These are phyloP conservation scores for Laburnicola sp. DNA, from an alignment of 2,329 filamentous ascomycete species.

Conservation along the genomic window DNA sequence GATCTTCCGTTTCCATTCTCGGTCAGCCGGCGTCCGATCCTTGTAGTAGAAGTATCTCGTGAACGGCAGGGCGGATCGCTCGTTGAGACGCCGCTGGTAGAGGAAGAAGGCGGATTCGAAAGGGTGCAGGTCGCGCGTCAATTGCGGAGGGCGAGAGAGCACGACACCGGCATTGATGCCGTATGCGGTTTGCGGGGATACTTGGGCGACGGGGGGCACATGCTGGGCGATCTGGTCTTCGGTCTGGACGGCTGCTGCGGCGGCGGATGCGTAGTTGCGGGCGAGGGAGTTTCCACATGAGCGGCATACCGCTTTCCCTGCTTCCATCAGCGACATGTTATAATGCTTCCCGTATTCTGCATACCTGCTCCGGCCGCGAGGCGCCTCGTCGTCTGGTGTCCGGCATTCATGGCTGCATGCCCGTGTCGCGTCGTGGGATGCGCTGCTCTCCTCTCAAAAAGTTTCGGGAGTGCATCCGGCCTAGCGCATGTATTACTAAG, in stretches of 20 bases:
- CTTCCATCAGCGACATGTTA: constrained; percentile 30
- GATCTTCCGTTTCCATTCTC: constrained; percentile 89
- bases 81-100: constrained; percentile 95
- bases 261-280: constrained; percentile 40
- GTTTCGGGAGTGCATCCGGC: constrained; percentile 36
- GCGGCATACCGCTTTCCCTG: constrained; percentile 50
- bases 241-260: constrained; percentile 44
- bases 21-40: constrained; percentile 77
- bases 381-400: constrained; percentile 51
- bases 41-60: constrained; percentile 94
- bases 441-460: constrained; percentile 27
- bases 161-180: constrained; percentile 68
- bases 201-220: constrained; percentile 39
- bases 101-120: constrained; percentile 96
- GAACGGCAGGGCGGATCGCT: constrained; percentile 85
- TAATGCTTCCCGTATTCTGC: constrained; percentile 11
- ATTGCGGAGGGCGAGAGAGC: constrained; percentile 81
- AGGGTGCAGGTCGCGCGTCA: constrained; percentile 79
- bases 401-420: constrained; percentile 46
- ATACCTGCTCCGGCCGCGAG: constrained; percentile 47
- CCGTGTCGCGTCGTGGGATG: constrained; percentile 18
- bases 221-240: constrained; percentile 32
- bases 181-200: constrained; percentile 51
- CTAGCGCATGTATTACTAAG: constrained; percentile 29
- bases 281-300: constrained; percentile 50